Evolutionary conservation across 441 rosid genomes (phyloP).

Genomic region (Euphorbia celastroides): DNA sequence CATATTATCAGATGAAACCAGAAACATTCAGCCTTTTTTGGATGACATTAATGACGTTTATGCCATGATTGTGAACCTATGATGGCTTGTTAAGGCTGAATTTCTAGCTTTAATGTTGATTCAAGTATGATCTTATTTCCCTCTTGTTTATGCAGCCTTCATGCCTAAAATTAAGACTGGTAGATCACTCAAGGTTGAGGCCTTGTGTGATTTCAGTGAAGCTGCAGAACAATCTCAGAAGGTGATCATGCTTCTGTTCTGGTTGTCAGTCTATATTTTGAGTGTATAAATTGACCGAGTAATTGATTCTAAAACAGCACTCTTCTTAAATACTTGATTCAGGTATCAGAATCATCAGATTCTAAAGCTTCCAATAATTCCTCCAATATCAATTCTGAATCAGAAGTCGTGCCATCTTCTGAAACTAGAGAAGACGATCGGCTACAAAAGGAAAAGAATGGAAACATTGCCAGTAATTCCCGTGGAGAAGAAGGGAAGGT

Average conservation of each 20-base stretch:
- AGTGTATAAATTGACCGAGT: not conserved
- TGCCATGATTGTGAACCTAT: not conserved
- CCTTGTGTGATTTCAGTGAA: constrained; percentile 71
- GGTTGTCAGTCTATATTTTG: not conserved
- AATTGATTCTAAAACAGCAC: not conserved
- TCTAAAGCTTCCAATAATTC: constrained; percentile 15
- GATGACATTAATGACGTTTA: not conserved
- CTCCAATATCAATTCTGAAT: constrained; percentile 19
- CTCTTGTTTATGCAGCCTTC: constrained; percentile 48
- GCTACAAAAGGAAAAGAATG: constrained; percentile 17
- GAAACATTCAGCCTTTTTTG: not conserved
- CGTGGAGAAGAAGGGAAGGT: constrained; percentile 12
- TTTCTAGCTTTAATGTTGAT: not conserved
- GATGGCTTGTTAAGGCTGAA: not conserved
- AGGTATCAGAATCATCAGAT: constrained; percentile 40
- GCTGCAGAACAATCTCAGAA: constrained; percentile 51
- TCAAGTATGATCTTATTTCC: not conserved
- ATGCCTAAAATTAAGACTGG: constrained; percentile 77
- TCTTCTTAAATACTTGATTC: constrained; percentile 6
- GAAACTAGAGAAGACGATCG: constrained; percentile 26
- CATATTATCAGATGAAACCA: not conserved
- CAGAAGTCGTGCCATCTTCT: no score
- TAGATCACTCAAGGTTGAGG: constrained; percentile 63
- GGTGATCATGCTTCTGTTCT: constrained; percentile 24
- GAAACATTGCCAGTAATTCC: constrained; percentile 11